Evolutionary conservation across 306 rosid genomes (phyloP).

Genomic region (Gleditsia sinensis): DNA sequence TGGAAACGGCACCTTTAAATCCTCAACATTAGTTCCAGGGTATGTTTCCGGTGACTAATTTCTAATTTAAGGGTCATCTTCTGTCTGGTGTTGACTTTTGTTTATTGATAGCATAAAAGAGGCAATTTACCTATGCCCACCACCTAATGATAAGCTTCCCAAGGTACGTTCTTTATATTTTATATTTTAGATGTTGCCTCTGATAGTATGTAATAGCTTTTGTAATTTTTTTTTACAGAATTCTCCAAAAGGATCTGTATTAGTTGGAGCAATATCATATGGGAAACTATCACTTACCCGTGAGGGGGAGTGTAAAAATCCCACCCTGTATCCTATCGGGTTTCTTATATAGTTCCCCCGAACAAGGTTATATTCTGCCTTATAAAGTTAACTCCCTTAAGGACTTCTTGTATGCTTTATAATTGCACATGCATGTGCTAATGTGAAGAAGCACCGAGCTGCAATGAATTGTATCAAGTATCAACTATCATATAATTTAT

Average conservation of each 20-base stretch:
- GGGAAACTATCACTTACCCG: constrained; percentile 67
- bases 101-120: constrained; percentile 68
- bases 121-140: constrained; percentile 88
- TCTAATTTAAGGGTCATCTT: constrained; percentile 21
- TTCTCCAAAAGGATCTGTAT: constrained; percentile 79
- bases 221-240: constrained; percentile 54
- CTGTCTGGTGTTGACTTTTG: constrained; percentile 37
- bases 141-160: constrained; percentile 83
- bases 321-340: constrained; percentile 68
- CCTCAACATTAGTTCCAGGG: constrained; percentile 87
- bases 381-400: constrained; percentile 8
- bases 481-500: constrained; percentile 20
- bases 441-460: constrained; percentile 15
- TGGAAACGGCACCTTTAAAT: constrained; percentile 79
- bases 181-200: constrained; percentile 5
- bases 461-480: constrained; percentile 20
- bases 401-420: constrained; percentile 15
- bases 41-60: constrained; percentile 48
- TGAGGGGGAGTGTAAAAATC: constrained; percentile 61
- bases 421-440: constrained; percentile 17
- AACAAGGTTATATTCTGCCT: constrained; percentile 67
- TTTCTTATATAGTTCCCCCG: constrained; percentile 84
- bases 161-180: constrained; percentile 58
- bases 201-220: constrained; percentile 13
- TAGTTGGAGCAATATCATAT: constrained; percentile 85